Conservation (phyloP, 768 basidiomycete species). For the Lentinula raphanica region DNA sequence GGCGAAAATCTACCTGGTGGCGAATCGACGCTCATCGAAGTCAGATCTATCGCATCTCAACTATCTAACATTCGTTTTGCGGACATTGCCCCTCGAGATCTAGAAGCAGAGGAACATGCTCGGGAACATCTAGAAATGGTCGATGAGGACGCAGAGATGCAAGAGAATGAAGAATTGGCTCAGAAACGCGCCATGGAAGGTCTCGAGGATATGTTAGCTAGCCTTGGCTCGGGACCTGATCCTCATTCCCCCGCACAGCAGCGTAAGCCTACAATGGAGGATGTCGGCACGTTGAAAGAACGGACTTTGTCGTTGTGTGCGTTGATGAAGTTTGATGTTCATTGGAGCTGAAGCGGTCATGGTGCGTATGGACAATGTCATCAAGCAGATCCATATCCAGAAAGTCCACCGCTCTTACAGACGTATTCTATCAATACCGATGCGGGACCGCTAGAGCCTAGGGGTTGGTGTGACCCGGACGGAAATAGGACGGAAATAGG, state of each 20-base stretch:
- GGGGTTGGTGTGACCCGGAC: too few relatives aligned
- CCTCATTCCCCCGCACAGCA: constrained; percentile 8
- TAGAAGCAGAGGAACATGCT: constrained; percentile 76
- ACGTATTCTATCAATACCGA: too few relatives aligned
- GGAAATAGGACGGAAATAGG: too few relatives aligned
- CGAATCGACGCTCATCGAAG: constrained; percentile 33
- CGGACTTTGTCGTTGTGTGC: constrained; percentile 27
- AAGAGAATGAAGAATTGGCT: constrained; percentile 36
- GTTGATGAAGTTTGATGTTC: constrained; percentile 26
- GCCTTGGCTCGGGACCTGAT: constrained; percentile 29
- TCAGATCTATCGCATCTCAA: constrained; percentile 47
- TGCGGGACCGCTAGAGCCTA: too few relatives aligned
- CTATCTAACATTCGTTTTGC: constrained; percentile 60
- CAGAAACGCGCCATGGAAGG: constrained; percentile 48
- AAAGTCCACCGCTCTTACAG: too few relatives aligned
- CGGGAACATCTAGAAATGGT: constrained; percentile 51
- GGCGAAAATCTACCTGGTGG: neutral
- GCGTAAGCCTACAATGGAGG: constrained; percentile 31
- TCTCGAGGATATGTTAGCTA: constrained; percentile 51
- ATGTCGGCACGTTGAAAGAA: constrained; percentile 33
- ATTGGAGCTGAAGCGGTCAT: constrained; percentile 16
- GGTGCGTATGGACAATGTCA: neutral
- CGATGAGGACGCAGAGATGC: constrained; percentile 20
- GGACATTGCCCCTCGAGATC: constrained; percentile 70
- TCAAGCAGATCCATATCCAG: too few relatives aligned